Conservation (phyloP, 495 filamentous ascomycete genomes). For the Terfezia claveryi region DNA sequence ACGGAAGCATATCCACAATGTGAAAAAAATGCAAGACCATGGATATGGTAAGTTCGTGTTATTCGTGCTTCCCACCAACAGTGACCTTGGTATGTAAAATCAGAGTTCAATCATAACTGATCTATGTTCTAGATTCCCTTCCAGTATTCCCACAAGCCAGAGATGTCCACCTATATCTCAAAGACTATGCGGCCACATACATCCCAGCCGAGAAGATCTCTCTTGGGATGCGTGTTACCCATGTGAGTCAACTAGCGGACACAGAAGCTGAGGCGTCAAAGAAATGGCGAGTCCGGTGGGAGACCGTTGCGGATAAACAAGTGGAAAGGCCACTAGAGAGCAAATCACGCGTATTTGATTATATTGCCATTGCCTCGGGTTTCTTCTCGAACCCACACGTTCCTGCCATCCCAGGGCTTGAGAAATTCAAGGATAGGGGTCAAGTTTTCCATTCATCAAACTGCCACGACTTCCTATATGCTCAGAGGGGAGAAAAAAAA, state of each 20-base stretch:
- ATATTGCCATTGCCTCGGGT: slow-evolving; percentile 51
- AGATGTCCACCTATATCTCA: too few relatives aligned
- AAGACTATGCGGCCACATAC: too few relatives aligned
- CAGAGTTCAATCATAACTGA: slow-evolving; percentile 26
- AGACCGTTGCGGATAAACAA: slow-evolving; percentile 31
- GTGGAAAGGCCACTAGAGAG: slow-evolving; percentile 15
- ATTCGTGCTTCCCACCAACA: slow-evolving; percentile 32
- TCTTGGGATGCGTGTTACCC: too few relatives aligned
- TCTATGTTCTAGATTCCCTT: too few relatives aligned
- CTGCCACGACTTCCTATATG: slow-evolving; percentile 22
- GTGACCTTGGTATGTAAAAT: slow-evolving; percentile 31
- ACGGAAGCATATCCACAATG: slow-evolving; percentile 6
- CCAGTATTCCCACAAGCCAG: too few relatives aligned
- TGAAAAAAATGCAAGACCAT: slow-evolving; percentile 47
- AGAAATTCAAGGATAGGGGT: slow-evolving; percentile 35
- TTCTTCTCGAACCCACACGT: slow-evolving; percentile 46
- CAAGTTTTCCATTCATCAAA: slow-evolving; percentile 9
- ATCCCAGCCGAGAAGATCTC: too few relatives aligned
- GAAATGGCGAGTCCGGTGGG: slow-evolving; percentile 15
- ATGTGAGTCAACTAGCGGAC: slow-evolving; percentile 11
- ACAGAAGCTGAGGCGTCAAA: slow-evolving; percentile 29
- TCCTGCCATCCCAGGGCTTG: slow-evolving; percentile 24
- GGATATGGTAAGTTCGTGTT: slow-evolving; percentile 52
- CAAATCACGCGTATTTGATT: slow-evolving; percentile 33
- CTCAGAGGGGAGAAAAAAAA: slow-evolving; percentile 9